Base-by-base conservation (phyloP, 305 asterid species). In the Plantago coronopus region DNA sequence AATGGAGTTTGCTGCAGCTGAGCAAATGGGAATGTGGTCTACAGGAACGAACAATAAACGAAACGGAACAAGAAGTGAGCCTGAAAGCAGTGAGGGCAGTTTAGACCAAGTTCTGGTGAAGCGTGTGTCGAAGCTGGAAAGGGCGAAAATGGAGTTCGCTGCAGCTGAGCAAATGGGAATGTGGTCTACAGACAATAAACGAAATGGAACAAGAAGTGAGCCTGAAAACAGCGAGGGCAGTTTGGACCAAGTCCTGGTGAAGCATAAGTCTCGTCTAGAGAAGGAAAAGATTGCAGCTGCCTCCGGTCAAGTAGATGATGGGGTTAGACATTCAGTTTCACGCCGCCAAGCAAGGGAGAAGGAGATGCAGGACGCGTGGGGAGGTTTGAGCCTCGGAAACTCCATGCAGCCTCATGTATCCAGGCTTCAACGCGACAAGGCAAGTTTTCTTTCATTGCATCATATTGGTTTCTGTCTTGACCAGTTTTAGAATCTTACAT, bases 281-380 rank as follows among this genome's bases (percentile, higher is more conserved):
- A 31, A 31, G 66, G 96, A 83, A 66, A 85, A 82, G 74, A 67
- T 53, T 66, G 72, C 73, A 17, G 76, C 69, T 53, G 67, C 56
- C 18, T 70, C 63, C 64, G 61, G 66, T 50, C 73, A 49, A 49
- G 72, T 57, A 9, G 72, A 65, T 49, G 72, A 67, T 29, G 62
- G 67, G 60, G 40, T 65, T 15, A 74, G 72, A 44, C 73, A 77
- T 62, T 86, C 88, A 37, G 76, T 79, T 72, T 67, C 82, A 57
- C 84, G 87, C 17, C 66, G 79, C 68, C 83, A 78, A 57, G 89
- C 86, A 25, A 78, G 94, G 71, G 93, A 91, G 69, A 80, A 56
- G 66, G 96, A 91, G 79, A 38, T 84, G 67, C 85, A 84, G 72
- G 91, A 78, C 42, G 81, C 89, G n/a, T 91, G 98, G 96, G 95